A percentile compares a stretch with the other conserved stretches of the same genome.
phyloP scores from a whole-genome alignment of 345 rosid genomes.

The Populus nigra region DNA sequence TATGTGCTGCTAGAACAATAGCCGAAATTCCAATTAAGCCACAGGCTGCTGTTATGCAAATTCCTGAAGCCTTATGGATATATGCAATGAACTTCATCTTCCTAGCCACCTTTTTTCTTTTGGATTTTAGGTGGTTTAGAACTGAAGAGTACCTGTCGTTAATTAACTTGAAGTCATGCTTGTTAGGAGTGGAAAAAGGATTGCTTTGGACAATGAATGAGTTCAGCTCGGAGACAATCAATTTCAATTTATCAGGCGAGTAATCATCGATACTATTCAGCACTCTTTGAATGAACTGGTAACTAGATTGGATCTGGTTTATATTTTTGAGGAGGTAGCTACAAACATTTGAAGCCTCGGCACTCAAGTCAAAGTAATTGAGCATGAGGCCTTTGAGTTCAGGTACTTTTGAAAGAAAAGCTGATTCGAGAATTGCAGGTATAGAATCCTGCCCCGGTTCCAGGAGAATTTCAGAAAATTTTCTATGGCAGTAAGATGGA shows the following conservation, averaged over 20 bases:
- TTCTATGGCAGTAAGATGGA: constrained; percentile 16
- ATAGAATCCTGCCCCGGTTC: constrained; percentile 41
- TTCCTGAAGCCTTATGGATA: constrained; percentile 26
- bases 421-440: constrained; percentile 31
- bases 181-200: constrained; percentile 30
- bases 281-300: constrained; percentile 20
- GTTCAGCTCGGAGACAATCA: constrained; percentile 16
- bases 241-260: constrained; percentile 7
- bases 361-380: constrained; percentile 40
- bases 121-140: constrained; percentile 25
- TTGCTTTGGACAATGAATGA: constrained; percentile 21
- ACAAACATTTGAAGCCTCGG: constrained; percentile 45
- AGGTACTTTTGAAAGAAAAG: constrained; percentile 25
- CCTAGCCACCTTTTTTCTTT: constrained; percentile 31
- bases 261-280: constrained; percentile 19
- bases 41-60: constrained; percentile 36
- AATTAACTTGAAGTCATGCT: constrained; percentile 31
- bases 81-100: constrained; percentile 28
- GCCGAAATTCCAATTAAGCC: constrained; percentile 30
- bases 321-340: constrained; percentile 30
- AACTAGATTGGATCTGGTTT: constrained; percentile 20
- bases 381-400: constrained; percentile 32
- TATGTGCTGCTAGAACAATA: constrained; percentile 36
- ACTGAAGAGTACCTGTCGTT: constrained; percentile 25
- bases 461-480: constrained; percentile 33